Evolutionary conservation across 257 asterid genomes (phyloP).

Genomic region (Fraxinus americana): DNA sequence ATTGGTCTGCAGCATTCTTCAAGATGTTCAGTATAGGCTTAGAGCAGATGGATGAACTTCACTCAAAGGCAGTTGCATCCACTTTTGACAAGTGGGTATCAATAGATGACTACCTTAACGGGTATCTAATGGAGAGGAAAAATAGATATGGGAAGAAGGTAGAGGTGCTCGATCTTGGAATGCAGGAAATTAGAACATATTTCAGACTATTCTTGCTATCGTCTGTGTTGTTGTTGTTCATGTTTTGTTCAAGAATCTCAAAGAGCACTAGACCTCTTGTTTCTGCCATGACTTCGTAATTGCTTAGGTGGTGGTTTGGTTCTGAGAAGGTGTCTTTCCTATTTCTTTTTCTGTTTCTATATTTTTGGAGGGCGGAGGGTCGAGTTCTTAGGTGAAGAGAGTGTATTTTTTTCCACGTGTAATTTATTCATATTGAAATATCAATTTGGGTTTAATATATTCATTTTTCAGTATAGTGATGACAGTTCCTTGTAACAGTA

Average conservation of each 20-base stretch:
- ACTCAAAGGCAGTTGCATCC: slow-evolving; percentile 49
- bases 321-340: slow-evolving; percentile 13
- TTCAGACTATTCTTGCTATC: slow-evolving; percentile 89
- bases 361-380: slow-evolving; percentile 20
- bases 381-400: not conserved
- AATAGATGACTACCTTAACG: slow-evolving; percentile 86
- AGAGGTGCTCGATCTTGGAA: slow-evolving; percentile 90
- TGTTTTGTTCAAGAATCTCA: slow-evolving; percentile 96
- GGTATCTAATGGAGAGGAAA: slow-evolving; percentile 79
- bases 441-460: slow-evolving; percentile 28
- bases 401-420: slow-evolving; percentile 34
- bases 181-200: slow-evolving; percentile 92
- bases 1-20: slow-evolving; percentile 92
- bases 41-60: slow-evolving; percentile 65
- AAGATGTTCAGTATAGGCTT: slow-evolving; percentile 76
- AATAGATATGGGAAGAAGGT: slow-evolving; percentile 82
- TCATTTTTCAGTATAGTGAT: slow-evolving; percentile 1
- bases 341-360: not conserved
- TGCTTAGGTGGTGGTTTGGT: slow-evolving; percentile 25
- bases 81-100: slow-evolving; percentile 71
- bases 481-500: not conserved
- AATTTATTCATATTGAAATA: slow-evolving; percentile 31
- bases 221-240: slow-evolving; percentile 84
- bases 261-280: slow-evolving; percentile 82
- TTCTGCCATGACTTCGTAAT: slow-evolving; percentile 64